These are phyloP conservation scores for Aspergillus incahuasiensis DNA, from an alignment of 495 filamentous ascomycete species.

Conservation along the genomic window DNA sequence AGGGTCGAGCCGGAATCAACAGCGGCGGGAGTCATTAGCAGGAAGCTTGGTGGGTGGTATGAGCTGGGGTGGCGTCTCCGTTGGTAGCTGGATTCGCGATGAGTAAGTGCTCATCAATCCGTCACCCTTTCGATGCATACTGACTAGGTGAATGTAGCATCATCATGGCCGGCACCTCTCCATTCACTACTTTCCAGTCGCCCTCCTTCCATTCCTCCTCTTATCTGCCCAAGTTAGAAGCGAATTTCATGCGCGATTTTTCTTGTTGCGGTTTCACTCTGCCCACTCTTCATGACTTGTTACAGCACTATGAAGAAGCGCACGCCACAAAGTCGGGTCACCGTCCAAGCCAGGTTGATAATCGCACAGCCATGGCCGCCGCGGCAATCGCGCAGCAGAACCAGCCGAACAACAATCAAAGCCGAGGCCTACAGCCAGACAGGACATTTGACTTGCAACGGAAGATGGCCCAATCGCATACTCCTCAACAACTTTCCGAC, in stretches of 20 bases:
- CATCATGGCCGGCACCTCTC: conserved; percentile 93
- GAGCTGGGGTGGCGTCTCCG: conserved; percentile 96
- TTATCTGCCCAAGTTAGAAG: conserved; percentile 95
- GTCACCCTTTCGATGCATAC: conserved; percentile 11
- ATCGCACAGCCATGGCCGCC: conserved; percentile 54
- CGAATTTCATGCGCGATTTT: conserved; percentile 95
- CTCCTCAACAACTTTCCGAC: conserved; percentile 50
- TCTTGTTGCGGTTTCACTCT: conserved; percentile 84
- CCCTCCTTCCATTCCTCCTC: conserved; percentile 96
- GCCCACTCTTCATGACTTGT: conserved; percentile 85
- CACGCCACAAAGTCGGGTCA: conserved; percentile 70
- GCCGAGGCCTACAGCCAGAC: conserved; percentile 38
- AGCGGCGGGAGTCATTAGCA: conserved; percentile 76
- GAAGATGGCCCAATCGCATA: conserved; percentile 40
- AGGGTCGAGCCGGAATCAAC: conserved; percentile 67
- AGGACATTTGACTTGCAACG: conserved; percentile 39
- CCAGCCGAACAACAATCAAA: conserved; percentile 46
- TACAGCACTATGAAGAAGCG: conserved; percentile 93
- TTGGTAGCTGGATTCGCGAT: conserved; percentile 95
- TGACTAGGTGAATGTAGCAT: conserved; percentile 56
- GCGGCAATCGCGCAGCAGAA: conserved; percentile 51
- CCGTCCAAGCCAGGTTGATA: conserved; percentile 50
- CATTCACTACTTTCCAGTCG: conserved; percentile 76
- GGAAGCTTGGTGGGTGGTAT: conserved; percentile 87
- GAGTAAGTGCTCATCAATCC: conserved; percentile 64